A percentile compares a stretch with the other conserved stretches of the same genome.
Evolutionary conservation across 257 asterid species (phyloP).

Genomic region (Primulina huaijiensis): DNA sequence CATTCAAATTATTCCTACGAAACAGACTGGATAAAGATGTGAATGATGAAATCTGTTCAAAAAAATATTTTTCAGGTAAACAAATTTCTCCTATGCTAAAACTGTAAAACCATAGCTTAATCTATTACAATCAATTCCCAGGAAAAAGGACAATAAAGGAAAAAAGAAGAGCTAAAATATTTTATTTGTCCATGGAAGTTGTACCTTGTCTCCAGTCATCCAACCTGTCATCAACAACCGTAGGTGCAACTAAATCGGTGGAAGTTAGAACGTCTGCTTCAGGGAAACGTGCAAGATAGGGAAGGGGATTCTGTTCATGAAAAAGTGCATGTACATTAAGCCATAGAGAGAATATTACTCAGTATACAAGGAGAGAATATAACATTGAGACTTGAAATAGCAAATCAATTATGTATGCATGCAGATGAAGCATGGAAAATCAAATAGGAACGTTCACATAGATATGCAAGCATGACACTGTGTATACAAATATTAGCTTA

Average conservation of each 20-base stretch:
- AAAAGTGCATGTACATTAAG: constrained; percentile 31
- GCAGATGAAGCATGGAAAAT: constrained; percentile 9
- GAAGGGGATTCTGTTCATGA: constrained; percentile 84
- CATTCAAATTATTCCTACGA: not conserved
- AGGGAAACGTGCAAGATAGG: constrained; percentile 90
- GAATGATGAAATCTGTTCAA: not conserved
- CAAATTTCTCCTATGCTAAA: not conserved
- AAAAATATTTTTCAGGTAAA: too few species aligned
- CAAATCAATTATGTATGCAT: constrained; percentile 8
- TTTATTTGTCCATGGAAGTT: constrained; percentile 26
- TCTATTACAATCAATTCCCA: constrained; percentile 15
- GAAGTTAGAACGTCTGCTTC: constrained; percentile 98
- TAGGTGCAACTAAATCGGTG: constrained; percentile 86
- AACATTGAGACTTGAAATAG: not conserved
- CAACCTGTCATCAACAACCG: constrained; percentile 88
- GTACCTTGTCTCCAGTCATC: constrained; percentile 90
- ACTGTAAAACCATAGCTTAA: constrained; percentile 6
- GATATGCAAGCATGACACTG: constrained; percentile 2
- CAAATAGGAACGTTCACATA: not conserved
- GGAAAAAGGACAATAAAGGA: constrained; percentile 13
- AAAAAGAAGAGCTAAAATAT: constrained; percentile 22
- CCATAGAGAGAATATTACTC: not conserved
- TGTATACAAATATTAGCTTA: not conserved
- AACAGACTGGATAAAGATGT: not conserved
- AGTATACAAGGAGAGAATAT: not conserved